Evolutionary conservation across 164 flowering plant species (phyloP), one percentile per base, ranked within the genome.

Genomic region (Chimonanthus praecox): DNA sequence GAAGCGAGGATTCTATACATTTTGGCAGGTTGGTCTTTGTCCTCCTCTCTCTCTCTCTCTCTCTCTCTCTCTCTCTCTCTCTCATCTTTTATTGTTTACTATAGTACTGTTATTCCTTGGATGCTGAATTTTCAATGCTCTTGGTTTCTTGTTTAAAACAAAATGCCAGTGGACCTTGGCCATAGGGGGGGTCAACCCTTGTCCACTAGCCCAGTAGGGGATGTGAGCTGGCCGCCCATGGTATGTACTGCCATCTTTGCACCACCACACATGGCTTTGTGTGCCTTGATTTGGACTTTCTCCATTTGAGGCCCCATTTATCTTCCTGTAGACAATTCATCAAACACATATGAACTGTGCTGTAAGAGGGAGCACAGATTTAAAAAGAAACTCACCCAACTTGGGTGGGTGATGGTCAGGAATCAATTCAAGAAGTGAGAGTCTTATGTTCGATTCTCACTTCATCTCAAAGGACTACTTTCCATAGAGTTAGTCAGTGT

Each of bases 1-100:
- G 79, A 83, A 92, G 62, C 83, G 98, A 81, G 98, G 98, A 63
- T 94, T 90, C 80, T 94, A 87, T 86, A 92, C 98, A 11, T 92
- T 94, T 78, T 94, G 97, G 98, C 98, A 94, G 98, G 98, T 94
- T 76, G n/a, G 84, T 83, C 67, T 11, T 18, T 43, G 67, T 18
- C 44, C 48, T 43, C 33, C 58, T 3, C 4, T 20, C 46, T n/a
- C 58, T 3, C 4, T 20, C 46, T n/a, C 3, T 45, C 15, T 21
- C 47, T 43, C 4, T 20, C 46, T n/a, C 58, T 3, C 4, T 20
- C 46, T n/a, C 3, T 45, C 15, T 21, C 47, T 65, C 0, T 43
- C 1, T 8, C 33, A 33, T 33, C 33, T 33, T 33, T 33, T 33
- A 33, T 33, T 33, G 33, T 33, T 33, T 33, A 33, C 33, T 33